These are phyloP conservation scores for Corrigiola litoralis DNA, from an alignment of 179 eudicot species.

Conservation along the genomic window DNA sequence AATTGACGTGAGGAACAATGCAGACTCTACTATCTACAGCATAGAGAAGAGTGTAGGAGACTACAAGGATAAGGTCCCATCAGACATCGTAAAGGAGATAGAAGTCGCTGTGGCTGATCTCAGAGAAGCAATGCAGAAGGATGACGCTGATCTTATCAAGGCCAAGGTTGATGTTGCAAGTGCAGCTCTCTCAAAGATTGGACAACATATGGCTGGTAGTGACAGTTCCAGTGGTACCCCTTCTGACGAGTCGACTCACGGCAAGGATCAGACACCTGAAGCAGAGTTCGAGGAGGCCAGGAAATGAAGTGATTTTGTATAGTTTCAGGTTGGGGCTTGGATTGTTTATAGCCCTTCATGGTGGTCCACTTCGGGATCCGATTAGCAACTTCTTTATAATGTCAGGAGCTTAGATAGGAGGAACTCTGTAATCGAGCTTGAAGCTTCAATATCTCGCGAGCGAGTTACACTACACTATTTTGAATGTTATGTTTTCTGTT, in stretches of 20 bases:
- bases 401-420: too few species aligned
- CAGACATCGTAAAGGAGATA: slow-evolving; percentile 59
- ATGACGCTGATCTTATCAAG: slow-evolving; percentile 57
- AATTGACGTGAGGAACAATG: slow-evolving; percentile 65
- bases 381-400: too few species aligned
- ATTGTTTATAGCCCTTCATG: too few species aligned
- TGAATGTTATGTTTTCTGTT: too few species aligned
- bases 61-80: slow-evolving; percentile 68
- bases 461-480: too few species aligned
- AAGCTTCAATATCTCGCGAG: too few species aligned
- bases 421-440: too few species aligned
- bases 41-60: slow-evolving; percentile 70
- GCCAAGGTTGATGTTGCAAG: slow-evolving; percentile 41
- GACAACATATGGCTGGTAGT: slow-evolving; percentile 48
- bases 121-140: slow-evolving; percentile 49
- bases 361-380: too few species aligned
- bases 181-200: slow-evolving; percentile 49
- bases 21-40: slow-evolving; percentile 76
- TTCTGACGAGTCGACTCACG: slow-evolving; percentile 15
- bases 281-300: slow-evolving; percentile 44
- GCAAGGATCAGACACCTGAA: slow-evolving; percentile 40
- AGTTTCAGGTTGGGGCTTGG: too few species aligned
- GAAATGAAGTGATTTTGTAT: slow-evolving; percentile 21
- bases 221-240: slow-evolving; percentile 19
- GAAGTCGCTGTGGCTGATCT: slow-evolving; percentile 58